phyloP scores from a whole-genome alignment of 441 rosid species.

The Croton laevigatus region DNA sequence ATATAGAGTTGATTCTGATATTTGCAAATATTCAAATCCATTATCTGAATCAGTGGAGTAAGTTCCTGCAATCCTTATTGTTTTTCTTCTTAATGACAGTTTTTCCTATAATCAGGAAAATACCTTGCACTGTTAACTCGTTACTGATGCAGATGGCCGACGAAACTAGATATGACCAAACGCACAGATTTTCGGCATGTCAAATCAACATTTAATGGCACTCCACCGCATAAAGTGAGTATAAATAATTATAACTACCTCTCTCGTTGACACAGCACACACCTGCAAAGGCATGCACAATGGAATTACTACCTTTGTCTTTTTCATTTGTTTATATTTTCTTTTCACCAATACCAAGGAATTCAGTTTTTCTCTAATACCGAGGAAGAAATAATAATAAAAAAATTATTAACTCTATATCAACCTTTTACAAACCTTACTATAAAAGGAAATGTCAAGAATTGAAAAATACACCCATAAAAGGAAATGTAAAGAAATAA shows the following conservation, averaged over 20 bases:
- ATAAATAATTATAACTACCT: neutral
- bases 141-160: conserved; percentile 81
- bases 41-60: conserved; percentile 85
- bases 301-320: no score
- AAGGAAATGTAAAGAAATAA: no score
- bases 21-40: conserved; percentile 67
- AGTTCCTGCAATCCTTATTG: conserved; percentile 26
- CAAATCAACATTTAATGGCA: conserved; percentile 66
- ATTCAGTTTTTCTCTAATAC: no score
- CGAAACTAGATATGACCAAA: conserved; percentile 84
- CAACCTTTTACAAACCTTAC: no score
- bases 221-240: conserved; percentile 81
- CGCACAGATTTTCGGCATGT: conserved; percentile 88
- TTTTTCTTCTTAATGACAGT: conserved; percentile 10
- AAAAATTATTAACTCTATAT: no score
- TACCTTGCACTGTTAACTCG: conserved; percentile 11
- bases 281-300: neutral
- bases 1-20: conserved; percentile 61
- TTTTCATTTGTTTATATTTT: no score
- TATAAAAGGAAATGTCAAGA: no score
- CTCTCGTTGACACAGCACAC: neutral
- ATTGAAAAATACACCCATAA: no score
- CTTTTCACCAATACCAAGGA: no score
- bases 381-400: no score
- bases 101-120: conserved; percentile 19